Evolutionary conservation across 805 yeast genomes (phyloP).

Genomic region (Candida corydali): DNA sequence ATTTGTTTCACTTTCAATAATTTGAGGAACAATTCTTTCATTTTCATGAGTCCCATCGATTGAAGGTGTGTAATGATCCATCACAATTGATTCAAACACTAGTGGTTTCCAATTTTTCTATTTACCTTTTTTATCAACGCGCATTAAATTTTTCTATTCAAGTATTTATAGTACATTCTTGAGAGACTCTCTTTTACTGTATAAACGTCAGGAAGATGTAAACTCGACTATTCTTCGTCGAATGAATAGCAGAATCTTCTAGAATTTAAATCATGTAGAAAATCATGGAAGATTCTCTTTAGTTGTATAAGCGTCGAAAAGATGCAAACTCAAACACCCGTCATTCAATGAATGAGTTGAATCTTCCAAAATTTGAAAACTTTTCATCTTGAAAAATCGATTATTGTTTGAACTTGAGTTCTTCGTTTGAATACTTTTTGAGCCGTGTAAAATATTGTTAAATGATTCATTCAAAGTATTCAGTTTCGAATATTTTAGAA

Average conservation of each 20-base stretch:
- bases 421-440: background rate
- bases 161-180: too few species aligned
- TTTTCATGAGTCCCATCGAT: background rate
- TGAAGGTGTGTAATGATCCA: conserved; percentile 1
- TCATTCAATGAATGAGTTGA: conserved; percentile 24
- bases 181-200: conserved; percentile 40
- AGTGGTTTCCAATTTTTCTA: background rate
- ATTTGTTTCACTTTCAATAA: background rate
- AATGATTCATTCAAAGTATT: conserved; percentile 11
- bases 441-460: background rate
- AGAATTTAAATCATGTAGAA: conserved; percentile 33
- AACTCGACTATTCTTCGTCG: conserved; percentile 30
- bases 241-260: conserved; percentile 27
- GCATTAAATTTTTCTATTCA: too few species aligned
- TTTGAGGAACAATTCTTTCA: background rate
- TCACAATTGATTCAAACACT: too few species aligned
- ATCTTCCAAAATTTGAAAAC: conserved; percentile 36
- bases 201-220: conserved; percentile 40
- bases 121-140: background rate
- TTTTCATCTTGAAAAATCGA: conserved; percentile 23
- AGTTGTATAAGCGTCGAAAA: conserved; percentile 39
- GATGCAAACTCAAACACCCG: conserved; percentile 32
- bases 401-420: background rate
- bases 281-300: conserved; percentile 35
- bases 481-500: conserved; percentile 13